A percentile compares a stretch with the other conserved stretches of the same genome.
phyloP scores from a whole-genome alignment of 2,329 filamentous ascomycete genomes.

The Huntiella bhutanensis region DNA sequence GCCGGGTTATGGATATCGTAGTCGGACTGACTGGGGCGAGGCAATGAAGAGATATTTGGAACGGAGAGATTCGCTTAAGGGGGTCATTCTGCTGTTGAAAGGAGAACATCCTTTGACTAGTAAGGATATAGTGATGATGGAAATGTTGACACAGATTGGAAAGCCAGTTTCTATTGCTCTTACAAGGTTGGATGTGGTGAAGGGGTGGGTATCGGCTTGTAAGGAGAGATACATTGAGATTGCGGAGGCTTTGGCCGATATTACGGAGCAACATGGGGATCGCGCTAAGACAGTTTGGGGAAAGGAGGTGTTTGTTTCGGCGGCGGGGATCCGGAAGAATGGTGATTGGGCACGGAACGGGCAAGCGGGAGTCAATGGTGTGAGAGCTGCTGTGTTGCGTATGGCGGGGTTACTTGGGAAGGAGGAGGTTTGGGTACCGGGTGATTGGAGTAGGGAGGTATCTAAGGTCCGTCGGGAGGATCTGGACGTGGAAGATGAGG shows the following conservation, averaged over 20 bases:
- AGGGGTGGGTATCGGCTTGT: constrained; percentile 15
- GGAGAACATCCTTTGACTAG: constrained; percentile 31
- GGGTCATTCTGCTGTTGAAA: constrained; percentile 34
- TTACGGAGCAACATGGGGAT: constrained; percentile 17
- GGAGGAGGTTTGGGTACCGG: neutral
- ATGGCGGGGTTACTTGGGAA: constrained; percentile 20
- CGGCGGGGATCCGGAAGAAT: constrained; percentile 20
- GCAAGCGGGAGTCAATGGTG: constrained; percentile 15
- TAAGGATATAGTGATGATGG: constrained; percentile 28
- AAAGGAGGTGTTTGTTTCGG: constrained; percentile 19
- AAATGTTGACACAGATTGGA: constrained; percentile 25
- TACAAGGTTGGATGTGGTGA: constrained; percentile 22
- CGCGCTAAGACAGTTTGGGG: constrained; percentile 12
- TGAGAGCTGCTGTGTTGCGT: constrained; percentile 22
- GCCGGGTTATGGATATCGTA: constrained; percentile 31
- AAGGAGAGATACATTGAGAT: constrained; percentile 22
- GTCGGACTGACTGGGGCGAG: constrained; percentile 30
- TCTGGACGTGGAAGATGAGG: neutral
- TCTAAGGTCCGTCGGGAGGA: neutral
- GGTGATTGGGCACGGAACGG: constrained; percentile 14
- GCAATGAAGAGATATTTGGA: constrained; percentile 33
- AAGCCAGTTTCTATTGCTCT: constrained; percentile 31
- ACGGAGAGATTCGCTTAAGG: constrained; percentile 27
- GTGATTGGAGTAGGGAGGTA: constrained; percentile 12
- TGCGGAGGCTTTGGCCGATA: constrained; percentile 31